Conservation (phyloP, 768 basidiomycete species). For the Cyathus striatus region DNA sequence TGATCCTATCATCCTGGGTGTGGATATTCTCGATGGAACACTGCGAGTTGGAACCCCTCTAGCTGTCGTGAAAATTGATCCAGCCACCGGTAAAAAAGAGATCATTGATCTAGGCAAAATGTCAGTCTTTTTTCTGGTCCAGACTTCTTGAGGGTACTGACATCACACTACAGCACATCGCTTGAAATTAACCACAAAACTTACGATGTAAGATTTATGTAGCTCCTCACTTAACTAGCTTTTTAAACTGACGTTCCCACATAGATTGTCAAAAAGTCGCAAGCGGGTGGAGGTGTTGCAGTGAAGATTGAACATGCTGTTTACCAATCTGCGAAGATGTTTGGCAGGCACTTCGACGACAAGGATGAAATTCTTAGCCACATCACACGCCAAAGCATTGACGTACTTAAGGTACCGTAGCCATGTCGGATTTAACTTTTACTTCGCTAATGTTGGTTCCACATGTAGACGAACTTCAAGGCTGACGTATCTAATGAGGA, state of each 20-base stretch:
- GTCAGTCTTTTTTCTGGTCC: conserved; percentile 39
- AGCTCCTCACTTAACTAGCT: background rate
- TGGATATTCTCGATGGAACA: conserved; percentile 91
- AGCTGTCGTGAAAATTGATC: conserved; percentile 91
- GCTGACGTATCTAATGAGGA: conserved; percentile 86
- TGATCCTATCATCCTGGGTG: conserved; percentile 95
- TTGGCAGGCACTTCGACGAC: conserved; percentile 92
- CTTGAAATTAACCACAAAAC: conserved; percentile 97
- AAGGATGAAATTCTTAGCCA: conserved; percentile 92
- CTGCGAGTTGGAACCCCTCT: conserved; percentile 91
- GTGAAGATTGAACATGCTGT: conserved; percentile 98
- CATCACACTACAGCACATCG: conserved; percentile 60
- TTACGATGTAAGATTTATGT: conserved; percentile 59
- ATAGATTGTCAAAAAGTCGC: conserved; percentile 86
- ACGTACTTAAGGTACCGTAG: conserved; percentile 82
- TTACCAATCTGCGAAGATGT: conserved; percentile 93
- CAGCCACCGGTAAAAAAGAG: conserved; percentile 83
- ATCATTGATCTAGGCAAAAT: conserved; percentile 92
- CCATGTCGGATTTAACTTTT: conserved; percentile 1
- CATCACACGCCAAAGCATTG: conserved; percentile 90
- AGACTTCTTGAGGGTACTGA: conserved; percentile 4
- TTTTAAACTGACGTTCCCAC: conserved; percentile 3
- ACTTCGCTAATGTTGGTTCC: conserved; percentile 1
- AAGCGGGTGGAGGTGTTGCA: conserved; percentile 94
- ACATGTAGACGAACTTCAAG: conserved; percentile 71